Evolutionary conservation across 352 stramenopile species (phyloP), one percentile per base, ranked within the genome.

Genomic region (Phytopythium ostracodes): DNA sequence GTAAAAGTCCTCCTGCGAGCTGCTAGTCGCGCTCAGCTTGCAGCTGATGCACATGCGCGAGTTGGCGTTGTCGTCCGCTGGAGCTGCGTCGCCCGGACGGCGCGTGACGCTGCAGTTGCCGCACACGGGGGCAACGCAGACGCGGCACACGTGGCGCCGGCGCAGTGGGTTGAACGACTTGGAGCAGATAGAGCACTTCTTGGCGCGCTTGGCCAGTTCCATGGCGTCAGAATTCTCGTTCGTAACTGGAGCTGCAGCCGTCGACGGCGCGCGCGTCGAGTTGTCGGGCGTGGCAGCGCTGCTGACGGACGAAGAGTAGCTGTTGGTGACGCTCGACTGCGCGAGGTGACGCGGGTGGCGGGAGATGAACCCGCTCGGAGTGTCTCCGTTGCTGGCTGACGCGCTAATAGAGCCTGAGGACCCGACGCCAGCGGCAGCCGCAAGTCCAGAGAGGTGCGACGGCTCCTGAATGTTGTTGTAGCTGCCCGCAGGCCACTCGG

Each of bases 141-240:
- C 67, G 33, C 81, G 79, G 67, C 86, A 93, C 53, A 83, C 73
- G 71, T 92, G 87, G 10, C 84, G 82, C 29, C 86, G 72, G 14
- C 82, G 82, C 60, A 95, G 65, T 33, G 82, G 79, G 60, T 91
- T 93, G 63, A 95, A 95, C 59, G 73, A 87, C 73, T 93, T 95
- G 59, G 76, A 78, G 63, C 84, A 95, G 4, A 89, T 71, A 0
- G 79, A 75, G 64, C 86, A 93, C 65, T 90, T 88, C 53, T 85
- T 89, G 25, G 71, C 76, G 60, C 87, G 87, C 63, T 81, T 81
- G 60, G 78, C 72, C 27, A 9, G n/a, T 59, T 53, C 27, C 25
- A 42, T 22, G 60, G 64, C 38, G 40, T 57, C 56, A 40, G 51
- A 9, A 20, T 46, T 57, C 4, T 35, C 27, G 33, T n/a, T 44